phyloP scores from a whole-genome alignment of 106 monocot species.

The Dioscorea alata region DNA sequence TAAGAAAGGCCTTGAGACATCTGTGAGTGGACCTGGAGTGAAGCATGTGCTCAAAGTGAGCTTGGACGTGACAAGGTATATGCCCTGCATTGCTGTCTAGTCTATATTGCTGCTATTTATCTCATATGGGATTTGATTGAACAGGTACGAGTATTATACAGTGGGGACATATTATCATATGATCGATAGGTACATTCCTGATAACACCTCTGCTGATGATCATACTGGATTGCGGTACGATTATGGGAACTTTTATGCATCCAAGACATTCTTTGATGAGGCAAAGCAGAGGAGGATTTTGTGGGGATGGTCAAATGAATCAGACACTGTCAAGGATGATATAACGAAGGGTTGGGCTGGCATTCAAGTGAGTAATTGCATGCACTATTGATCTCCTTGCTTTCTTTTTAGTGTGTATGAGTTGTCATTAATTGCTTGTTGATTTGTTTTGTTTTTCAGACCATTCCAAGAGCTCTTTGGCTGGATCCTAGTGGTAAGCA shows the following conservation, averaged over 20 bases:
- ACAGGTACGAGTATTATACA: slow-evolving; percentile 61
- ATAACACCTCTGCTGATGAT: slow-evolving; percentile 31
- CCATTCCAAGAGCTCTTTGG: slow-evolving; percentile 27
- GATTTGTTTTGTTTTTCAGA: not conserved
- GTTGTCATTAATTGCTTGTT: not conserved
- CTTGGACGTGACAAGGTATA: slow-evolving; percentile 34
- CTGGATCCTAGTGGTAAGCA: slow-evolving; percentile 16
- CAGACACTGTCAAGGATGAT: slow-evolving; percentile 29
- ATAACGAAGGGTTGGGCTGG: slow-evolving; percentile 72
- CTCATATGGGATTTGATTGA: too few species aligned
- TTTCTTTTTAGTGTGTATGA: not conserved
- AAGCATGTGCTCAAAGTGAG: slow-evolving; percentile 79
- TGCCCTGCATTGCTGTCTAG: too few species aligned
- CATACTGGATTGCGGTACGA: slow-evolving; percentile 57
- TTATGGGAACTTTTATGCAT: slow-evolving; percentile 79
- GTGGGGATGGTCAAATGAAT: slow-evolving; percentile 85
- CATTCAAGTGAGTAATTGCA: slow-evolving; percentile 31
- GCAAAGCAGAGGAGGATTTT: slow-evolving; percentile 54
- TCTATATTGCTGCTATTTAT: too few species aligned
- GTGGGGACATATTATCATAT: slow-evolving; percentile 43
- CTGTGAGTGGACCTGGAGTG: not conserved
- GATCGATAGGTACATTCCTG: slow-evolving; percentile 46
- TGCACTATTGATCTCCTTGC: not conserved
- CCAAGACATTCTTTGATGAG: slow-evolving; percentile 65
- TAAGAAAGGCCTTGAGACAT: slow-evolving; percentile 27